These are phyloP conservation scores for Casuarina cunninghamiana DNA, from an alignment of 306 rosid species.

Conservation along the genomic window DNA sequence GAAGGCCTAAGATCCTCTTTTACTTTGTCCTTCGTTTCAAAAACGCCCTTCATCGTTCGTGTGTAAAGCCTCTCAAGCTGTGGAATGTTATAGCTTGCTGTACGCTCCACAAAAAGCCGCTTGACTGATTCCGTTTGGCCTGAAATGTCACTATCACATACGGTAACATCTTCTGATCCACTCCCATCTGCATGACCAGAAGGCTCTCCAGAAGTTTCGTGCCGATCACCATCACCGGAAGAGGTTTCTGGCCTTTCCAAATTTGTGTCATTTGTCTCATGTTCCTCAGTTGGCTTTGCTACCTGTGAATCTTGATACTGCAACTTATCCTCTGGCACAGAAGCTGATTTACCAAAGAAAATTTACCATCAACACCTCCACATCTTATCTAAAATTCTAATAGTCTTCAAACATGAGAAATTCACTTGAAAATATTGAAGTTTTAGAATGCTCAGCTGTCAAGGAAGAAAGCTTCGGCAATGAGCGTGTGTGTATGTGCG, in stretches of 20 bases:
- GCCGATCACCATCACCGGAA: slow-evolving; percentile 35
- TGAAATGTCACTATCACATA: slow-evolving; percentile 51
- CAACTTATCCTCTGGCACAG: slow-evolving; percentile 55
- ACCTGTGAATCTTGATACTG: slow-evolving; percentile 42
- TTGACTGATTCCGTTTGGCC: slow-evolving; percentile 57
- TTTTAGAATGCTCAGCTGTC: no score
- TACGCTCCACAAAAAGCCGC: slow-evolving; percentile 55
- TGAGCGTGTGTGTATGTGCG: no score
- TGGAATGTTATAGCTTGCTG: slow-evolving; percentile 61
- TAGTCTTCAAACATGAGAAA: slow-evolving; percentile 7
- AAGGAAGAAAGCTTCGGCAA: no score
- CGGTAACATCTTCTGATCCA: slow-evolving; percentile 37
- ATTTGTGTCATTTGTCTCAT: slow-evolving; percentile 37
- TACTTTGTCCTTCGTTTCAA: slow-evolving; percentile 51
- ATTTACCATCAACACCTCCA: neutral
- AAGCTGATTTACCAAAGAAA: slow-evolving; percentile 22
- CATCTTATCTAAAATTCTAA: neutral
- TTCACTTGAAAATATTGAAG: neutral
- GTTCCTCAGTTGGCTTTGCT: slow-evolving; percentile 46
- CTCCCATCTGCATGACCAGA: slow-evolving; percentile 34
- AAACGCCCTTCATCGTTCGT: slow-evolving; percentile 80
- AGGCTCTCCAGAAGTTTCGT: slow-evolving; percentile 41
- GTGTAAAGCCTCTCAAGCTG: slow-evolving; percentile 90
- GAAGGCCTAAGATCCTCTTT: slow-evolving; percentile 53
- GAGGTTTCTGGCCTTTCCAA: slow-evolving; percentile 42